Percentiles rank a stretch among this genome's conserved stretches.
These are phyloP conservation scores for Ogataea trehalophila DNA, from an alignment of 805 yeast species.

Conservation along the genomic window DNA sequence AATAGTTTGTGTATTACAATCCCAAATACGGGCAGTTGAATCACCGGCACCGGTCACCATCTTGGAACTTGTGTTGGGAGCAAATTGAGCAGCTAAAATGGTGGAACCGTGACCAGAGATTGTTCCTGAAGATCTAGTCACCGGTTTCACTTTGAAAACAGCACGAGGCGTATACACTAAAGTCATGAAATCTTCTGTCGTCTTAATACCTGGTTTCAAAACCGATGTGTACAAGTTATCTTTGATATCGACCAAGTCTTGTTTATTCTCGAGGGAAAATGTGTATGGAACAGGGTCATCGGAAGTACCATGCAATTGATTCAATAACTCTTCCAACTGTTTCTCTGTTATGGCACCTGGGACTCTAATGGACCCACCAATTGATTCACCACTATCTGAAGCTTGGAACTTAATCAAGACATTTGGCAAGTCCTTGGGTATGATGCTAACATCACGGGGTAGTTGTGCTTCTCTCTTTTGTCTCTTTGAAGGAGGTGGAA, in stretches of 20 bases:
- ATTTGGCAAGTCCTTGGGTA: constrained; percentile 79
- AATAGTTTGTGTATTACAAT: constrained; percentile 92
- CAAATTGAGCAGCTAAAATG: constrained; percentile 85
- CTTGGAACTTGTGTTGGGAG: constrained; percentile 79
- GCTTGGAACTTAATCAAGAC: constrained; percentile 89
- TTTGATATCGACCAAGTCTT: constrained; percentile 62
- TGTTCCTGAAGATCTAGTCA: constrained; percentile 86
- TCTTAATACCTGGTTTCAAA: constrained; percentile 77
- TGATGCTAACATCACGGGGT: constrained; percentile 65
- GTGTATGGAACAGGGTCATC: constrained; percentile 91
- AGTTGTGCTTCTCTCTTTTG: constrained; percentile 80
- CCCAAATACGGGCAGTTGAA: constrained; percentile 94
- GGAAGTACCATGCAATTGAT: constrained; percentile 61
- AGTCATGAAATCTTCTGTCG: constrained; percentile 91
- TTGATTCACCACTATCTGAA: constrained; percentile 81
- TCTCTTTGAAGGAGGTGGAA: constrained; percentile 92
- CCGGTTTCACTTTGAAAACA: constrained; percentile 85
- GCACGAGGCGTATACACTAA: constrained; percentile 93
- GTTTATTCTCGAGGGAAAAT: constrained; percentile 59
- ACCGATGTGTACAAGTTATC: constrained; percentile 76
- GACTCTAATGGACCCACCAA: constrained; percentile 82
- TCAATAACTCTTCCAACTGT: constrained; percentile 84
- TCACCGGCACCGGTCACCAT: constrained; percentile 97
- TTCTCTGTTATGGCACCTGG: constrained; percentile 84
- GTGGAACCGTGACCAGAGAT: constrained; percentile 96